These are phyloP conservation scores for Sporothrix luriei DNA, from an alignment of 2,329 filamentous ascomycete genomes.

Conservation along the genomic window DNA sequence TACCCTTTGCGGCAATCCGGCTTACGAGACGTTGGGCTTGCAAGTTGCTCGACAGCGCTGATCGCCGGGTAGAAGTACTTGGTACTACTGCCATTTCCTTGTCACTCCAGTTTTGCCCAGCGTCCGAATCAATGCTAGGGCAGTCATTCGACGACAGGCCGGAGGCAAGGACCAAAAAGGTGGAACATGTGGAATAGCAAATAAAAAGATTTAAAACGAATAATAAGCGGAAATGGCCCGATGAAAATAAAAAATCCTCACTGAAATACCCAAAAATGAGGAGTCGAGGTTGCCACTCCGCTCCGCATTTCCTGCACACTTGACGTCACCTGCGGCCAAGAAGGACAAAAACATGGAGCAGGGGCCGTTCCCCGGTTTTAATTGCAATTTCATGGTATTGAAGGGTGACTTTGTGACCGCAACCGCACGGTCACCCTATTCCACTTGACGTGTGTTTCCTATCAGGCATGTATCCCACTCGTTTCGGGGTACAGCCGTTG, in stretches of 20 bases:
- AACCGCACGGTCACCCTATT: background rate
- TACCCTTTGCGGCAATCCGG: slow-evolving; percentile 3
- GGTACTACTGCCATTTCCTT: background rate
- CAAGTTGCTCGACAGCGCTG: slow-evolving; percentile 8
- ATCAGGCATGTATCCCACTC: background rate
- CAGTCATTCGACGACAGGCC: background rate
- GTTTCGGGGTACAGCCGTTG: background rate
- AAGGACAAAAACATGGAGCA: slow-evolving; percentile 1
- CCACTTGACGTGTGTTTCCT: background rate
- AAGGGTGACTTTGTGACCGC: background rate
- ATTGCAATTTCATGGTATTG: slow-evolving; percentile 10
- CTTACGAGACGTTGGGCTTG: background rate
- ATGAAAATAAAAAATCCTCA: background rate
- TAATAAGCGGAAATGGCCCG: background rate
- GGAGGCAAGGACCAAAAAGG: background rate
- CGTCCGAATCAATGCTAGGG: background rate
- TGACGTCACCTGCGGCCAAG: slow-evolving; percentile 19
- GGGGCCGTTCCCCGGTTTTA: slow-evolving; percentile 9
- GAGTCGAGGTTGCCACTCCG: slow-evolving; percentile 6
- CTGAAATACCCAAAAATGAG: slow-evolving; percentile 6
- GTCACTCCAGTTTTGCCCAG: background rate
- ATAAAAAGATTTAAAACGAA: background rate
- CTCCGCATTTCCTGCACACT: slow-evolving; percentile 14
- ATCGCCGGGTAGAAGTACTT: background rate
- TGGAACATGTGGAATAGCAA: background rate